These are phyloP conservation scores for Pyricularia grisea DNA, from an alignment of 2,329 filamentous ascomycete genomes.

Conservation along the genomic window DNA sequence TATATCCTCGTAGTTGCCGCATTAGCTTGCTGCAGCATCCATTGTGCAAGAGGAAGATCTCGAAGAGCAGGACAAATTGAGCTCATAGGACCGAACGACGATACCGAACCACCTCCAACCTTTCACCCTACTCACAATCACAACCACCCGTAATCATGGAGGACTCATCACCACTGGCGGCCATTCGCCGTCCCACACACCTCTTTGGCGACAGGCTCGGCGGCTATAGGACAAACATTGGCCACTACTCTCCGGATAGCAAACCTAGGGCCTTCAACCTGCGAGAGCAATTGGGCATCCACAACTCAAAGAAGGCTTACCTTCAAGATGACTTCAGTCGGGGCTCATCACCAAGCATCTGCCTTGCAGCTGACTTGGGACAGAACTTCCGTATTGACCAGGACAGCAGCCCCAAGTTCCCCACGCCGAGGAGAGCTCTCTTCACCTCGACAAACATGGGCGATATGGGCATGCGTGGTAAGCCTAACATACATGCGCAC, in stretches of 20 bases:
- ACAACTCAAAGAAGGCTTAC: conserved; percentile 55
- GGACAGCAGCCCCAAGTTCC: conserved; percentile 67
- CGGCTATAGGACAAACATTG: conserved; percentile 40
- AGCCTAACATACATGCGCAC: conserved; percentile 18
- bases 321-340: conserved; percentile 70
- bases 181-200: conserved; percentile 71
- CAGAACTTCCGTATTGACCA: conserved; percentile 94
- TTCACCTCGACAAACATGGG: conserved; percentile 67
- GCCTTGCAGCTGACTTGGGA: conserved; percentile 85
- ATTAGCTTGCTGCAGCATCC: conserved; percentile 4
- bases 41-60: background rate
- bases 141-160: conserved; percentile 52
- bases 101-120: background rate
- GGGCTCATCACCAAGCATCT: conserved; percentile 84
- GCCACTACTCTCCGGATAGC: conserved; percentile 36
- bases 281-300: conserved; percentile 48
- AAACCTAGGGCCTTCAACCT: conserved; percentile 65
- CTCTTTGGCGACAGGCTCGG: conserved; percentile 49
- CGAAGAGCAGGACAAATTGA: background rate
- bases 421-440: conserved; percentile 74
- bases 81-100: background rate
- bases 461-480: conserved; percentile 49
- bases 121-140: background rate
- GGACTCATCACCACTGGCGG: conserved; percentile 86
- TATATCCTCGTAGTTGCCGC: conserved; percentile 4